Base-by-base conservation (phyloP, 306 rosid species). In the Gastrolobium bilobum region DNA sequence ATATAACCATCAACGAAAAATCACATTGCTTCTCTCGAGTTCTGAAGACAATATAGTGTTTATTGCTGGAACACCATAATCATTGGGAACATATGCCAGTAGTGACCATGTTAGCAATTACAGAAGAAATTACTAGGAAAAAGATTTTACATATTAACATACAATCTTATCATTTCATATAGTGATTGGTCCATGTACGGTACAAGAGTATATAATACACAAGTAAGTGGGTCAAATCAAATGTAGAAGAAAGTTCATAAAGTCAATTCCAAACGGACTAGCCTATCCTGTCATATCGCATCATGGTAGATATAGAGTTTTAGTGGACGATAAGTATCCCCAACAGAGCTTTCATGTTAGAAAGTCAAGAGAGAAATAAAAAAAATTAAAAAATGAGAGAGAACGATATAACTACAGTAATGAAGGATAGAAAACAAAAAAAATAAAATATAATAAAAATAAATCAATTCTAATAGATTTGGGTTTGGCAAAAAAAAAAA, bases 141-240 rank as follows among this genome's bases (percentile, higher is more conserved):
- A 47, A 57, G 34, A 53, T 33, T 37, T 62, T 62, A 20, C 39
- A 58, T 13, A 15, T 52, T 42, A 26, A 71, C 76, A 50, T 50
- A 35, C 33, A 51, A 75, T 47, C 20, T 61, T 47, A 48, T 51
- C 46, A 74, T 74, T 65, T n/a, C 69, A 74, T 58, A n/a, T n/a
- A n/a, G n/a, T 58, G 47, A 8, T 43, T 43, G 44, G n/a, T 69
- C 44, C 71, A 58, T 35, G 63, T 47, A 26, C 10, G 50, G 13
- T 10, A 78, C 40, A 47, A 64, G 53, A n/a, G 7, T 37, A 33
- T 10, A 64, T n/a, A n/a, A 72, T 72, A 4, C 52, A 63, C 31
- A 38, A 62, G 61, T 52, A 40, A 20, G 59, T 31, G 68, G 67
- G 39, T 53, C 26, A 52, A 33, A 71, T 76, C 40, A 37, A 62